These are phyloP conservation scores for Hymenoscyphus repandus DNA, from an alignment of 2,329 filamentous ascomycete species.

Conservation along the genomic window DNA sequence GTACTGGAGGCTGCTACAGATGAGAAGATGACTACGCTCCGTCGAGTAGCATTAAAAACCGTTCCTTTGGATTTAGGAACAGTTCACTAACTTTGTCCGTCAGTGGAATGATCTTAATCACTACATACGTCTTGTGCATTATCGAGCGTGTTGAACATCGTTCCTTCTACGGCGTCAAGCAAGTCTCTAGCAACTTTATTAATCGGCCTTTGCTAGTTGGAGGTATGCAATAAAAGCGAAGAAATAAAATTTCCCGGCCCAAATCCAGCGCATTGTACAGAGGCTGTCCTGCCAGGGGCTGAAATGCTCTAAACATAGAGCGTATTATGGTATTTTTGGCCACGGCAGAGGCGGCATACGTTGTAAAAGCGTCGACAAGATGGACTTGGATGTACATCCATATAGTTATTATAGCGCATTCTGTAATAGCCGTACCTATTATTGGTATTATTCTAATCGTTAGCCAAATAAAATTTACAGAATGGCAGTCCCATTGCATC, in stretches of 20 bases:
- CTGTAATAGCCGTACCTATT: background rate
- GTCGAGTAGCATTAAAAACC: constrained; percentile 52
- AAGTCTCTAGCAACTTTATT: constrained; percentile 55
- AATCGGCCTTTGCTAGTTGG: constrained; percentile 51
- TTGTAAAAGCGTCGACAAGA: constrained; percentile 40
- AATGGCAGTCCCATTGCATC: background rate
- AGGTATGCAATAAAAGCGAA: constrained; percentile 43
- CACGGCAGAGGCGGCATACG: constrained; percentile 36
- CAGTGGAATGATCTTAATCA: constrained; percentile 47
- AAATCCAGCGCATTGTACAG: constrained; percentile 38
- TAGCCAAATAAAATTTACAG: background rate
- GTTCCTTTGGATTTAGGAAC: background rate
- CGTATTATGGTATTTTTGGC: constrained; percentile 36
- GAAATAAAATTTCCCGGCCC: constrained; percentile 43
- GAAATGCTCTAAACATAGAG: constrained; percentile 42
- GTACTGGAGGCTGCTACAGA: constrained; percentile 42
- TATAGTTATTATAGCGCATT: background rate
- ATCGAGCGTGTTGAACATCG: constrained; percentile 73
- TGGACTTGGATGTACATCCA: constrained; percentile 25
- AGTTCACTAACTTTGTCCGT: background rate
- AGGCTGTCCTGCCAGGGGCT: constrained; percentile 43
- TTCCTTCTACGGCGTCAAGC: constrained; percentile 68
- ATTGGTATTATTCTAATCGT: background rate
- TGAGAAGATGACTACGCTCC: constrained; percentile 57
- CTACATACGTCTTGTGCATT: constrained; percentile 64